phyloP scores from a whole-genome alignment of 2,329 filamentous ascomycete genomes.

The Cryphonectria nitschkei region DNA sequence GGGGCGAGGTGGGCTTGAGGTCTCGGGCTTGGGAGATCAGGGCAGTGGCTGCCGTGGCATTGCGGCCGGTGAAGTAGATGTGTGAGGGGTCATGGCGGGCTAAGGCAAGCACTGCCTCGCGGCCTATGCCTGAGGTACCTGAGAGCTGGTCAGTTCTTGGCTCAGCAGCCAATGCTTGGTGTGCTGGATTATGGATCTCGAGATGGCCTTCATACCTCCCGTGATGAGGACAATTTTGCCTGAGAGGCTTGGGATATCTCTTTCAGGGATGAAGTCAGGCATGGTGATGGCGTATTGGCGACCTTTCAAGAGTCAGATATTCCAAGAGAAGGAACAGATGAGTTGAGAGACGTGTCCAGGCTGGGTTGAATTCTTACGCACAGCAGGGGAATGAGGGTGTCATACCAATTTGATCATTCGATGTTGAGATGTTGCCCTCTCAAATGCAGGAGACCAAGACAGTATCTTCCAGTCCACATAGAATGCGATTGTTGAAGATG shows the following conservation, averaged over 20 bases:
- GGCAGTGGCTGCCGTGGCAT: constrained; percentile 46
- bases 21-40: constrained; percentile 36
- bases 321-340: background rate
- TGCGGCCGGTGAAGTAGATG: constrained; percentile 58
- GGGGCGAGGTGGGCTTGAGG: background rate
- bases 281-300: background rate
- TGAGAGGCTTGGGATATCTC: constrained; percentile 42
- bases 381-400: background rate
- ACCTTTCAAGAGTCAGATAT: background rate
- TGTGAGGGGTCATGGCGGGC: constrained; percentile 50
- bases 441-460: background rate
- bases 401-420: background rate
- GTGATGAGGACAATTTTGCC: constrained; percentile 48
- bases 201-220: constrained; percentile 38
- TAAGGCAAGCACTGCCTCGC: constrained; percentile 44
- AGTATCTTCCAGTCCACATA: background rate
- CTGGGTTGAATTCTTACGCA: background rate
- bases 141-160: background rate
- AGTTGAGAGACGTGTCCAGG: background rate
- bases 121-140: constrained; percentile 47
- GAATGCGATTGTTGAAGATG: background rate
- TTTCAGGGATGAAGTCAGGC: constrained; percentile 37
- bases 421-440: background rate
- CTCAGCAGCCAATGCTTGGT: background rate
- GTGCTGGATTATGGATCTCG: background rate